Percentiles rank a stretch among this genome's conserved stretches.
These are phyloP conservation scores for Suillus subaureus DNA, from an alignment of 768 basidiomycete species.

Conservation along the genomic window DNA sequence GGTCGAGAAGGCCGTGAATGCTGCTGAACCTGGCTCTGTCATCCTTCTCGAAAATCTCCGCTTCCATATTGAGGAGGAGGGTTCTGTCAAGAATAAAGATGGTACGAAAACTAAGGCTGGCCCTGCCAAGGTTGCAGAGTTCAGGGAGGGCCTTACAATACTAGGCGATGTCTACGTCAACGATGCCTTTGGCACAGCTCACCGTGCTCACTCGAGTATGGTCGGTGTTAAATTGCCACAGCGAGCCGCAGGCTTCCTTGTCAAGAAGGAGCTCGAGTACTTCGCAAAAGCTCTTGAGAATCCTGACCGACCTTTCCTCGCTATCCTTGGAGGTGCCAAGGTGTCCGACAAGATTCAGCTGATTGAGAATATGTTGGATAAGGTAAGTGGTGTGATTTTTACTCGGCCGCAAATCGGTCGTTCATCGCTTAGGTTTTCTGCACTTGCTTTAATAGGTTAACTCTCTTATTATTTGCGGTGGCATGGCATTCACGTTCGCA, in stretches of 20 bases:
- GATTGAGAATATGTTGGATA: conserved; percentile 99
- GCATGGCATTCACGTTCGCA: conserved; percentile 99
- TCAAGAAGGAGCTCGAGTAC: conserved; percentile 98
- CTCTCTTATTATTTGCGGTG: conserved; percentile 94
- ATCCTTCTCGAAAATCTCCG: conserved; percentile 97
- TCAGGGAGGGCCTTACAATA: conserved; percentile 84
- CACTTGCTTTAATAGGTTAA: conserved; percentile 62
- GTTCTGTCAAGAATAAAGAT: conserved; percentile 89
- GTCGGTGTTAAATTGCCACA: conserved; percentile 93
- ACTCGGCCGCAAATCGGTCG: neutral
- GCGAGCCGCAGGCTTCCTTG: conserved; percentile 92
- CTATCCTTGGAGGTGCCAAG: conserved; percentile 98
- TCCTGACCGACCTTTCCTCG: conserved; percentile 95
- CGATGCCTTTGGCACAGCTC: conserved; percentile 98
- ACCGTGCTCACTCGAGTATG: conserved; percentile 98
- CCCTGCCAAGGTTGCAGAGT: conserved; percentile 73
- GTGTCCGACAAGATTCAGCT: conserved; percentile 99
- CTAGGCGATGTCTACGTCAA: conserved; percentile 98
- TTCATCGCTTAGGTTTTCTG: neutral
- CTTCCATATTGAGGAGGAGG: conserved; percentile 99
- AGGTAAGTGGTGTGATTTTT: conserved; percentile 51
- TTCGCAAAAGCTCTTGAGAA: conserved; percentile 97
- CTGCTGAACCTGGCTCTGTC: conserved; percentile 61
- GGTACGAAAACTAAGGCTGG: conserved; percentile 96
- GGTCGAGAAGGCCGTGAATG: conserved; percentile 74